A percentile compares a stretch with the other conserved stretches of the same genome.
Conservation (phyloP, 2,329 filamentous ascomycete genomes). For the Monilinia laxa region DNA sequence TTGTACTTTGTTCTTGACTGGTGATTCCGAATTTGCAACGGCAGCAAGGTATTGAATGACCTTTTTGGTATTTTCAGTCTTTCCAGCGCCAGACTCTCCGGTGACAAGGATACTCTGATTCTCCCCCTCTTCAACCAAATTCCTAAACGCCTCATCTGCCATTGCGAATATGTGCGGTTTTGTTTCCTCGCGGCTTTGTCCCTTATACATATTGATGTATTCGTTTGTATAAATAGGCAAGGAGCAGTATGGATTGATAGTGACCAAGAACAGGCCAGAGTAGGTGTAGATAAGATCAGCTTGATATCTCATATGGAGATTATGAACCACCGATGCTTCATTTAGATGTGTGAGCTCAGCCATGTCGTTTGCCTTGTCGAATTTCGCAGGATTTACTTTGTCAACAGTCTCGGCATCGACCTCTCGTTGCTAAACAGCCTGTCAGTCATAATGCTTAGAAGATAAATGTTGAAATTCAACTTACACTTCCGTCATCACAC, state of each 20-base stretch:
- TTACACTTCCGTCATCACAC: constrained; percentile 86
- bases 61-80: constrained; percentile 99
- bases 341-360: constrained; percentile 97
- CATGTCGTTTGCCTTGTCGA: constrained; percentile 99
- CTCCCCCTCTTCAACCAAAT: constrained; percentile 88
- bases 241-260: constrained; percentile 93
- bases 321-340: constrained; percentile 96
- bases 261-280: constrained; percentile 93
- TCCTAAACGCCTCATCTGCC: constrained; percentile 94
- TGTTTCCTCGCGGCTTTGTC: constrained; percentile 85
- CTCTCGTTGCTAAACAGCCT: constrained; percentile 69
- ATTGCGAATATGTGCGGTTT: constrained; percentile 98
- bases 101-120: constrained; percentile 98
- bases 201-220: constrained; percentile 98
- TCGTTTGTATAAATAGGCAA: constrained; percentile 95
- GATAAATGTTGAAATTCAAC: constrained; percentile 39
- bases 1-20: constrained; percentile 59
- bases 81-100: constrained; percentile 95
- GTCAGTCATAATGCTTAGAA: constrained; percentile 26
- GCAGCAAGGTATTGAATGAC: constrained; percentile 98
- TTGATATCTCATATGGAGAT: constrained; percentile 91
- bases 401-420: constrained; percentile 85
- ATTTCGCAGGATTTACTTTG: constrained; percentile 99
- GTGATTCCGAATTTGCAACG: constrained; percentile 80
- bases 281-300: constrained; percentile 98